Percentiles rank a stretch among this genome's conserved stretches.
Evolutionary conservation across 2,329 filamentous ascomycete species (phyloP).

Genomic region (Microdochium paspali): DNA sequence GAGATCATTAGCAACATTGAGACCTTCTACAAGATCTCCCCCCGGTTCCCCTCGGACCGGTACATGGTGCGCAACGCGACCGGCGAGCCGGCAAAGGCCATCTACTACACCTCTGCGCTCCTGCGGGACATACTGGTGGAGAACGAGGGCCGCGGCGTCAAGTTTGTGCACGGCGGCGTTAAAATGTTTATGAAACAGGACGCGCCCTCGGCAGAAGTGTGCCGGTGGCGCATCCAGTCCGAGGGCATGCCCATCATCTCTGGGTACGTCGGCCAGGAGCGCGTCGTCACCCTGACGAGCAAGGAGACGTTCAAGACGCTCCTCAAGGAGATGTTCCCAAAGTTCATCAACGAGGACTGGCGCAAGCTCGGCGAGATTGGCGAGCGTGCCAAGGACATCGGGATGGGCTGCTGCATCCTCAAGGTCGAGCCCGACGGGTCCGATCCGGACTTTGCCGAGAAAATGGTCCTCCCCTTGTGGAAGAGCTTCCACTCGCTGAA

Average conservation of each 20-base stretch:
- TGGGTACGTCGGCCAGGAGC: conserved; percentile 73
- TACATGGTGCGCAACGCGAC: conserved; percentile 94
- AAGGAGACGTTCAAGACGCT: conserved; percentile 74
- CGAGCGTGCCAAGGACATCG: conserved; percentile 66
- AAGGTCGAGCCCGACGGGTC: conserved; percentile 66
- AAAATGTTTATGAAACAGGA: conserved; percentile 99
- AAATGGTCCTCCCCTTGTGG: conserved; percentile 88
- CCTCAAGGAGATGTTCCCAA: conserved; percentile 94
- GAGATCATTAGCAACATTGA: conserved; percentile 69
- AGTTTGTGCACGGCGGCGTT: conserved; percentile 92
- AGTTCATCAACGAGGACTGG: conserved; percentile 67
- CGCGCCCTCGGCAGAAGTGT: conserved; percentile 75
- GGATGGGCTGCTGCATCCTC: conserved; percentile 88
- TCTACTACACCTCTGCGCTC: conserved; percentile 88
- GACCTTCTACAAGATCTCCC: conserved; percentile 75
- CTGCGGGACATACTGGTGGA: conserved; percentile 75
- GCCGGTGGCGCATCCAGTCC: conserved; percentile 89
- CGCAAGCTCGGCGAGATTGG: conserved; percentile 78
- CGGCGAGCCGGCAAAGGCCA: conserved; percentile 82
- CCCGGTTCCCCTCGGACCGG: conserved; percentile 77
- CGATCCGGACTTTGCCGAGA: conserved; percentile 55
- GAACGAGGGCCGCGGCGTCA: conserved; percentile 86
- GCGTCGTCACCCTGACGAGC: conserved; percentile 66
- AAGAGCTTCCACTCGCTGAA: conserved; percentile 87
- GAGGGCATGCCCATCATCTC: conserved; percentile 89